Evolutionary conservation across 1,284 basidiomycete species (phyloP).

Genomic region (Marasmius fiardii): DNA sequence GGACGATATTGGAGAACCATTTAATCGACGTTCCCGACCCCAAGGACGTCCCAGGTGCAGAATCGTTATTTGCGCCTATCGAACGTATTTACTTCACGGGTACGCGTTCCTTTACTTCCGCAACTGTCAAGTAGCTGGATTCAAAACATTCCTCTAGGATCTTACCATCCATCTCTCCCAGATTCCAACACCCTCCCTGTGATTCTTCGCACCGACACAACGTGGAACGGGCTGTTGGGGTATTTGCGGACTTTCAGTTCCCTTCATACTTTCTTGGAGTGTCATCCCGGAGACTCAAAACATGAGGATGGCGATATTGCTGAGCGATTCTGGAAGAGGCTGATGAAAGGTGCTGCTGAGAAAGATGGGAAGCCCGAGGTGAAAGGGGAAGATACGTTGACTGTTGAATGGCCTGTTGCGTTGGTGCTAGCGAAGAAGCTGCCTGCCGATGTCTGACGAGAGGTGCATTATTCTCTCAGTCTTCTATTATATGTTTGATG

Average conservation of each 20-base stretch:
- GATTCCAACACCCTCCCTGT: constrained; percentile 41
- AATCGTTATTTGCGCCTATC: constrained; percentile 32
- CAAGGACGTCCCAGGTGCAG: constrained; percentile 18
- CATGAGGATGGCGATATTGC: constrained; percentile 59
- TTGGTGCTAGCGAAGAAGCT: constrained; percentile 45
- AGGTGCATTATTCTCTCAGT: too few relatives aligned
- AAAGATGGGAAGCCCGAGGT: constrained; percentile 28
- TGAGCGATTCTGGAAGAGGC: constrained; percentile 52
- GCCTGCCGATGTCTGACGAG: neutral
- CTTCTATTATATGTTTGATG: too few relatives aligned
- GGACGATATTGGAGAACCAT: constrained; percentile 71
- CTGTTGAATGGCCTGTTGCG: constrained; percentile 74
- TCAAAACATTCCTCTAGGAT: constrained; percentile 12
- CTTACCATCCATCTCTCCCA: constrained; percentile 38
- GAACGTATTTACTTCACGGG: constrained; percentile 57
- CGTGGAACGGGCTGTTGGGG: constrained; percentile 59
- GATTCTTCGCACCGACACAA: constrained; percentile 59
- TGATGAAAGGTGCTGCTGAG: constrained; percentile 42
- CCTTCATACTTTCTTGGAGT: constrained; percentile 67
- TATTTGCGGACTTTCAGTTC: constrained; percentile 77
- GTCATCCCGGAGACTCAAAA: constrained; percentile 52
- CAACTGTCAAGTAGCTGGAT: neutral
- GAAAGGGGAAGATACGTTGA: constrained; percentile 43
- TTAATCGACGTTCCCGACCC: constrained; percentile 69
- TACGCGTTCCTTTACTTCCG: constrained; percentile 19